These are phyloP conservation scores for Bjerkandera adusta DNA, from an alignment of 1,284 basidiomycete genomes.

Conservation along the genomic window DNA sequence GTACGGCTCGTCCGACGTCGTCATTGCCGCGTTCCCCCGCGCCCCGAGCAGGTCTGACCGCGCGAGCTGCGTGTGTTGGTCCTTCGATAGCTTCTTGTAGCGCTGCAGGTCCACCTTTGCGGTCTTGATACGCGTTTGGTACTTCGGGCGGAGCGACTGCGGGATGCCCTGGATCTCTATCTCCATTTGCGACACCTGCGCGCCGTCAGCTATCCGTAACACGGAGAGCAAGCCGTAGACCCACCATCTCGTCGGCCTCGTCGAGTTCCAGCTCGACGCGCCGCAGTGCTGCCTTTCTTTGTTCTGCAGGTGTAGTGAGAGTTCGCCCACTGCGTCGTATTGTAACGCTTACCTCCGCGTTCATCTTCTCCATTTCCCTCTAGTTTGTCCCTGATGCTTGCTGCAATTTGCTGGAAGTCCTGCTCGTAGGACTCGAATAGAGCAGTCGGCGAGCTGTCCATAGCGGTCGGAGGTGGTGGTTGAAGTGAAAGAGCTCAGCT, in stretches of 20 bases:
- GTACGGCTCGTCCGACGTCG: slow-evolving; percentile 81
- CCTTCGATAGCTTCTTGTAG: slow-evolving; percentile 78
- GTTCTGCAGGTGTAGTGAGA: slow-evolving; percentile 49
- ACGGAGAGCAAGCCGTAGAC: slow-evolving; percentile 16
- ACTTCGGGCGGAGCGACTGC: slow-evolving; percentile 73
- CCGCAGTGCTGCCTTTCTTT: slow-evolving; percentile 79
- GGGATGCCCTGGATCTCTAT: slow-evolving; percentile 98
- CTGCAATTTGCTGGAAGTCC: slow-evolving; percentile 75
- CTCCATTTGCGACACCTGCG: slow-evolving; percentile 96
- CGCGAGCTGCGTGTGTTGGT: slow-evolving; percentile 54
- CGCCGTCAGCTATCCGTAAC: not conserved
- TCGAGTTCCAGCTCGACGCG: slow-evolving; percentile 95
- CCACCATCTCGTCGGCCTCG: slow-evolving; percentile 96
- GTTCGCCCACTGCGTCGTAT: not conserved
- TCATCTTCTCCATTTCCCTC: slow-evolving; percentile 58
- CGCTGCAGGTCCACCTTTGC: slow-evolving; percentile 73
- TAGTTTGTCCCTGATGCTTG: slow-evolving; percentile 66
- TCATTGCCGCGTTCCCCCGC: slow-evolving; percentile 41
- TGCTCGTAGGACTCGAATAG: slow-evolving; percentile 82
- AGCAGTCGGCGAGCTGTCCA: slow-evolving; percentile 78
- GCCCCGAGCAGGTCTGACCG: slow-evolving; percentile 59
- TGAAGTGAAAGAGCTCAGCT: no score
- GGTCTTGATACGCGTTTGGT: slow-evolving; percentile 69
- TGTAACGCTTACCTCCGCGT: slow-evolving; percentile 46
- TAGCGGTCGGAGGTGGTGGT: no score